Conservation (phyloP, 2,329 filamentous ascomycete genomes). For the Cordyceps cateniannulata region DNA sequence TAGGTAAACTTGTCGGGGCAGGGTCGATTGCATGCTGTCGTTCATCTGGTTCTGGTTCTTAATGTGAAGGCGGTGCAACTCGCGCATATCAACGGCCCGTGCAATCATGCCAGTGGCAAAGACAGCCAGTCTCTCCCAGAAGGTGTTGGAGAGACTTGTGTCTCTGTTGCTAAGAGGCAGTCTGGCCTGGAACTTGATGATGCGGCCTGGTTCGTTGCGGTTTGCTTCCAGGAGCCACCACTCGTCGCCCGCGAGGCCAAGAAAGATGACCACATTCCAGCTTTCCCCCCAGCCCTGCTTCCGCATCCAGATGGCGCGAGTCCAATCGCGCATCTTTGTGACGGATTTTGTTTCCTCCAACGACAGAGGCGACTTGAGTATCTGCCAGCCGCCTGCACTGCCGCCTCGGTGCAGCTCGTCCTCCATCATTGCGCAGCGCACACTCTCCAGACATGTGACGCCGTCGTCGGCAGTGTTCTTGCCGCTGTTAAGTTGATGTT, state of each 20-base stretch:
- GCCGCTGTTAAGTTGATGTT: constrained; percentile 57
- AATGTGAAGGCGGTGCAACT: constrained; percentile 39
- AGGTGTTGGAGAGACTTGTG: constrained; percentile 39
- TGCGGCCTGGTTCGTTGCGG: constrained; percentile 20
- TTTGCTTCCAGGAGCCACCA: constrained; percentile 71
- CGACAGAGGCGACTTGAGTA: constrained; percentile 41
- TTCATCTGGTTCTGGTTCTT: constrained; percentile 30
- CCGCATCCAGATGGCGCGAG: constrained; percentile 62
- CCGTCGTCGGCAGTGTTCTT: constrained; percentile 53
- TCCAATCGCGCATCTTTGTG: constrained; percentile 56
- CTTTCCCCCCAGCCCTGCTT: constrained; percentile 62
- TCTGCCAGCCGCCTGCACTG: constrained; percentile 58
- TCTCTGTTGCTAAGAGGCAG: constrained; percentile 39
- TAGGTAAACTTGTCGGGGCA: constrained; percentile 38
- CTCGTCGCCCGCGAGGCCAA: constrained; percentile 65
- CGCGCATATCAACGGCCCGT: constrained; percentile 42
- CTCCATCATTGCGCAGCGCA: constrained; percentile 55
- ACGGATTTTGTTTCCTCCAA: constrained; percentile 51
- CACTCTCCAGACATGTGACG: constrained; percentile 48
- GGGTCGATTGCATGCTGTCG: constrained; percentile 29
- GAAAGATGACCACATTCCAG: constrained; percentile 67
- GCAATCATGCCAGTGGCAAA: constrained; percentile 46
- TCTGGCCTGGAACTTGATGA: constrained; percentile 28
- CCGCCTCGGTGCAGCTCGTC: constrained; percentile 56
- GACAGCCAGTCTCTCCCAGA: constrained; percentile 47